Percentiles rank a stretch among this genome's conserved stretches.
Evolutionary conservation across 805 yeast species (phyloP).

Genomic region (Wickerhamomyces xylosicus): DNA sequence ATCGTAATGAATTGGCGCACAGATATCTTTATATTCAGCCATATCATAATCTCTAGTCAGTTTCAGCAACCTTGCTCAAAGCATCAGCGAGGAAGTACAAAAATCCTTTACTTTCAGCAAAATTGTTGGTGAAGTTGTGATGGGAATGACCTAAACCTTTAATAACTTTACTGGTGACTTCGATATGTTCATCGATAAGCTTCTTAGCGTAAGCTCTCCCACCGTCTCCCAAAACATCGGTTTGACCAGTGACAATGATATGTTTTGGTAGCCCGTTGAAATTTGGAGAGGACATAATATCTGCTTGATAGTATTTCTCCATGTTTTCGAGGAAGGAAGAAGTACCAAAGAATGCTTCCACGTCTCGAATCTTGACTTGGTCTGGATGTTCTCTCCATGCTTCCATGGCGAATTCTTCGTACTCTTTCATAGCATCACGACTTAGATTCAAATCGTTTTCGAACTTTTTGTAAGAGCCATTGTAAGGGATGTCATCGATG

Average conservation of each 20-base stretch:
- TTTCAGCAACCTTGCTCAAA: not conserved
- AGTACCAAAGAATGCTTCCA: not conserved
- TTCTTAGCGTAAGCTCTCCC: slow-evolving; percentile 1
- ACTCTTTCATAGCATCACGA: not conserved
- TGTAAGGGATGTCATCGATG: not conserved
- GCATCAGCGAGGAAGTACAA: not conserved
- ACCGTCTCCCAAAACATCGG: slow-evolving; percentile 1
- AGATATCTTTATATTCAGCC: too few species aligned
- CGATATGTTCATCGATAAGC: not conserved
- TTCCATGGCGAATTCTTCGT: not conserved
- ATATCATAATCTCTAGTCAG: not conserved
- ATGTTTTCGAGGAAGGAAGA: not conserved
- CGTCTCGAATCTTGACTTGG: not conserved
- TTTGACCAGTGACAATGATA: not conserved
- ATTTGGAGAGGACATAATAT: not conserved
- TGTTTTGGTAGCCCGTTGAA: slow-evolving; percentile 1
- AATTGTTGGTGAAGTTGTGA: not conserved
- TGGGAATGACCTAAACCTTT: not conserved
- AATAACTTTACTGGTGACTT: not conserved
- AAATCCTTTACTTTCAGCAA: not conserved
- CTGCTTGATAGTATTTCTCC: slow-evolving; percentile 1
- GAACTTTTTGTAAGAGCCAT: not conserved
- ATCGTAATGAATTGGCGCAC: too few species aligned
- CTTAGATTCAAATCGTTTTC: slow-evolving; percentile 1
- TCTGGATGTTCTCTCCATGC: not conserved